phyloP scores from a whole-genome alignment of 1,284 basidiomycete species.

The Ustilago crameri region DNA sequence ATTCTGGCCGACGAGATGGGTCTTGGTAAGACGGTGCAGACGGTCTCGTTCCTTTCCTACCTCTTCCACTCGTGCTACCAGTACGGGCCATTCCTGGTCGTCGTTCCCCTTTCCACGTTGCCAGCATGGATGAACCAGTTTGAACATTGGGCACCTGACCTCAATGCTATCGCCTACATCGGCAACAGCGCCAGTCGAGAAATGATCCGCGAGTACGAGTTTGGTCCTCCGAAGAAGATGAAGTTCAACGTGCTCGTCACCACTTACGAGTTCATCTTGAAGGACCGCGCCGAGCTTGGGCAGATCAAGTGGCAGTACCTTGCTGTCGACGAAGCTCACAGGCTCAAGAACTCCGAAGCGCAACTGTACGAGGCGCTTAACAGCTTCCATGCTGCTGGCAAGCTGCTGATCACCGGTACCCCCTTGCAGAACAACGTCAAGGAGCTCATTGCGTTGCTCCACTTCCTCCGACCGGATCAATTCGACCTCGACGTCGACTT shows the following conservation, averaged over 20 bases:
- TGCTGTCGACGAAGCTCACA: conserved; percentile 99
- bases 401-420: conserved; percentile 96
- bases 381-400: conserved; percentile 87
- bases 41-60: conserved; percentile 94
- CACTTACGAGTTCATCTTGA: conserved; percentile 99
- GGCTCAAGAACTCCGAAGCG: conserved; percentile 96
- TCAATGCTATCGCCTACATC: conserved; percentile 89
- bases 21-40: conserved; percentile 96
- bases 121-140: conserved; percentile 99
- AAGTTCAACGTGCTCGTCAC: conserved; percentile 96
- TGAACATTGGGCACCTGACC: conserved; percentile 92
- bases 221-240: conserved; percentile 79
- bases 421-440: conserved; percentile 99
- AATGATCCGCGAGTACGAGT: conserved; percentile 85
- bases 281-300: conserved; percentile 87
- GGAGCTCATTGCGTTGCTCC: conserved; percentile 95
- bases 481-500: conserved; percentile 86
- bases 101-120: conserved; percentile 97
- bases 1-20: conserved; percentile 99
- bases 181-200: conserved; percentile 88
- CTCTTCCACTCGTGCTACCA: conserved; percentile 92
- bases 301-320: conserved; percentile 98
- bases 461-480: conserved; percentile 98
- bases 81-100: conserved; percentile 94
- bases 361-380: conserved; percentile 94